phyloP scores from a whole-genome alignment of 2,329 filamentous ascomycete species.

The Fusarium veterinarium region DNA sequence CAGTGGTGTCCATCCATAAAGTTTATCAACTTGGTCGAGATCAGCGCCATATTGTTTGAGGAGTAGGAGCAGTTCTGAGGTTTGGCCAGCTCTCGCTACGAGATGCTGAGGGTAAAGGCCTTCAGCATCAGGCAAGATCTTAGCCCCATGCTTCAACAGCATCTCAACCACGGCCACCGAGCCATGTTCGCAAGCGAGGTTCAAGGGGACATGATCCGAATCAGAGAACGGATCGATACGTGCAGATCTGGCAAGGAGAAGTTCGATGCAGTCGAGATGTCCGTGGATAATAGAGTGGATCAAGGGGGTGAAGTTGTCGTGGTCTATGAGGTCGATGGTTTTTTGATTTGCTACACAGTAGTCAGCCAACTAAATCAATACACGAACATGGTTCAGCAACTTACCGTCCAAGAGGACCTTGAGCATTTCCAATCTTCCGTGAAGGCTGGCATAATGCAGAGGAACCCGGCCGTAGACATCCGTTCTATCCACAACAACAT shows the following conservation, averaged over 20 bases:
- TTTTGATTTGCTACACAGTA: constrained; percentile 68
- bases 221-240: constrained; percentile 87
- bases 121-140: constrained; percentile 93
- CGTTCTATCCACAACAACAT: constrained; percentile 80
- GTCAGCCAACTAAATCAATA: constrained; percentile 15
- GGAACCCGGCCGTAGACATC: constrained; percentile 96
- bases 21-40: constrained; percentile 90
- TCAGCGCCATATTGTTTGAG: constrained; percentile 89
- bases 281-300: constrained; percentile 95
- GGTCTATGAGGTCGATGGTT: constrained; percentile 89
- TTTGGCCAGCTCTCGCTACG: constrained; percentile 88
- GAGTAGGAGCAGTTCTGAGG: constrained; percentile 80
- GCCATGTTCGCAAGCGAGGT: constrained; percentile 93
- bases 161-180: constrained; percentile 86
- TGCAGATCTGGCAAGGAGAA: constrained; percentile 81
- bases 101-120: constrained; percentile 97
- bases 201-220: constrained; percentile 92
- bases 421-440: constrained; percentile 88
- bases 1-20: constrained; percentile 97
- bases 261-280: constrained; percentile 81
- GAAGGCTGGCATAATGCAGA: constrained; percentile 95
- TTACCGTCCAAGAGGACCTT: constrained; percentile 75
- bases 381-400: constrained; percentile 9
- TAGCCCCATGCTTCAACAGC: constrained; percentile 81
- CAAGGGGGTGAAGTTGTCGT: constrained; percentile 96